Evolutionary conservation across 805 yeast species (phyloP), one percentile per base, ranked within the genome.

Genomic region (Deakozyma indianensis): DNA sequence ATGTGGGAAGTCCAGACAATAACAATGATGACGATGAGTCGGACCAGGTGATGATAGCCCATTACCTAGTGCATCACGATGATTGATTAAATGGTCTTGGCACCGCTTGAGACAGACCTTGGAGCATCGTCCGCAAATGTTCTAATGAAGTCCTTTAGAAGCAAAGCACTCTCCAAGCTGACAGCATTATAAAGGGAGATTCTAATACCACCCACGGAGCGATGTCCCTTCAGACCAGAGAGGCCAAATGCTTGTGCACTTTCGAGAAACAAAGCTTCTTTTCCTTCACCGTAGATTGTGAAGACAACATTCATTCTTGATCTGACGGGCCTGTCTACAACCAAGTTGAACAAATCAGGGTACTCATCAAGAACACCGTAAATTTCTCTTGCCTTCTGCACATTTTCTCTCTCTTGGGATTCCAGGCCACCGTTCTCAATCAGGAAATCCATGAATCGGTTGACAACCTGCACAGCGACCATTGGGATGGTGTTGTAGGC

Each of bases 151-250:
- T 69, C 65, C 29, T 71, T 77, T 52, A 86, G 67, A 47, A 67
- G 54, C 50, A 75, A 66, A 23, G 77, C 80, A 55, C 84, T 75
- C 21, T 72, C 69, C 42, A 75, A 65, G 3, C 78, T 62, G 44
- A 92, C 83, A 15, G 97, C 96, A 58, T 92, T 90, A 64, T 90
- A 88, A 45, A 87, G 68, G 14, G 96, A 87, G 15, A 94, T 88
- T 64, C 98, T 80, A 65, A 92, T 82, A 24, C 98, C 98, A 44
- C 97, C 97, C 41, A 90, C 97, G 3, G 95, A 85, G 62, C 97
- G 77, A 65, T 90, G 97, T 38, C 98, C 97, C 65, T 87, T 84
- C 57, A 90, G 71, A 4, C 96, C 97, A 3, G 78, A 67, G 50
- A 92, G 69, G 1, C 75, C 71, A 47, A 52, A 58, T 23, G 62